These are phyloP conservation scores for Talaromyces sp. DNA, from an alignment of 2,329 filamentous ascomycete genomes.

Conservation along the genomic window DNA sequence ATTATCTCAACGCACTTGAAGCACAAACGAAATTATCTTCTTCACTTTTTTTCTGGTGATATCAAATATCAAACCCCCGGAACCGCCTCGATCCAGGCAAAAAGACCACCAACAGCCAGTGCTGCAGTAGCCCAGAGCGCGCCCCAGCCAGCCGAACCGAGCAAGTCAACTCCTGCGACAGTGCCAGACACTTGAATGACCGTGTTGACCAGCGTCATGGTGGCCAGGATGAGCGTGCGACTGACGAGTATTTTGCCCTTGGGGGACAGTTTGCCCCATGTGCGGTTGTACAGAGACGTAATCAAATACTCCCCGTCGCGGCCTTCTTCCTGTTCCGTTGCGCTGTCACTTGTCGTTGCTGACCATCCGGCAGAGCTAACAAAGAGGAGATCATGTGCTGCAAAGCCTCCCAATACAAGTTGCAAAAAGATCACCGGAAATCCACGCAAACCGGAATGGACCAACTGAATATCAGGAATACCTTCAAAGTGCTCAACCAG, in stretches of 20 bases:
- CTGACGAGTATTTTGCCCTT: constrained; percentile 59
- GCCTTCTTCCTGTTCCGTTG: constrained; percentile 39
- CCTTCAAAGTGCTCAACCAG: constrained; percentile 71
- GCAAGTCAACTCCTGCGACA: constrained; percentile 62
- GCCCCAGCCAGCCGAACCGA: constrained; percentile 68
- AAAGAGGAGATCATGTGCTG: constrained; percentile 72
- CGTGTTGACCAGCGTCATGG: constrained; percentile 45
- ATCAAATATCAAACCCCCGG: constrained; percentile 25
- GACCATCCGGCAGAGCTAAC: constrained; percentile 45
- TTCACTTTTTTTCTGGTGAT: not conserved
- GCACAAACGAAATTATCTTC: not conserved
- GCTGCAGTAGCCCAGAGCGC: constrained; percentile 62
- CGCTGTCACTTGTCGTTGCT: constrained; percentile 22
- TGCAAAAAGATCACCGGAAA: constrained; percentile 41
- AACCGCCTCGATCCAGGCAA: constrained; percentile 36
- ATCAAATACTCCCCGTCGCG: constrained; percentile 61
- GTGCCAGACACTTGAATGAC: constrained; percentile 61
- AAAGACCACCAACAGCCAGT: constrained; percentile 23
- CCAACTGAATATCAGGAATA: constrained; percentile 62
- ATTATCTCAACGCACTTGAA: not conserved
- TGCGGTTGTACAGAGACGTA: constrained; percentile 54
- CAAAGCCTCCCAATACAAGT: constrained; percentile 63
- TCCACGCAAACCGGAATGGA: constrained; percentile 56
- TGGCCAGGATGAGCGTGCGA: constrained; percentile 52
- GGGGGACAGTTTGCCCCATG: constrained; percentile 57